Base-by-base conservation (phyloP, 164 flowering plant species). In the Vitis rotundifolia region DNA sequence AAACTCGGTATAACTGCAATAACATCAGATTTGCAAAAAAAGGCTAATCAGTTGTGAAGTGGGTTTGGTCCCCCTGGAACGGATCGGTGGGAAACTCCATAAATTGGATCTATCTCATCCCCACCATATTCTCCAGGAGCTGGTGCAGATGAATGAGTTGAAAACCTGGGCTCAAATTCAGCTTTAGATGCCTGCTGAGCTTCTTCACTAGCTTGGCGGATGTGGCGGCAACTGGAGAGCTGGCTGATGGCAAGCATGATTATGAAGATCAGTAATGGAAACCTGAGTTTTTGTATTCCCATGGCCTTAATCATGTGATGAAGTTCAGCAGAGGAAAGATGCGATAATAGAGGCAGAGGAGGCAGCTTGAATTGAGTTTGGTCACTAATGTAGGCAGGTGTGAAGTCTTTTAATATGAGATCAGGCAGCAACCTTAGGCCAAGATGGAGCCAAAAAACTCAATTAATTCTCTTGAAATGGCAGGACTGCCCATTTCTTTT, bases 1-100 rank as follows among this genome's bases (percentile, higher is more conserved):
- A 6, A 73, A 63, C 49, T 66, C 63, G 67, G 55, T 77, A 63
- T 49, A 29, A 52, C 49, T 28, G 49, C 64, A 22, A 64, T 26
- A 18, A 18, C n/a, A 64, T 50, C 26, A 64, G 13, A 19, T 9
- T n/a, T 12, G 7, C 11, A 15, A 22, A 22, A 37, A 69, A 54
- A 37, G 44, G 54, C 75, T 28, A 47, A 72, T 82, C 75, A 81
- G 57, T 87, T 85, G 64, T 87, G 90, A 61, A 77, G 78, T 2
- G 83, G 83, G 63, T 74, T 77, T 13, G 83, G 80, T 49, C 80
- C 80, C 10, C 55, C 72, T 7, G 80, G 83, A 68, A 77, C 77
- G 10, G 12, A 26, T 70, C 77, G 58, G 9, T 64, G 59, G 0
- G 82, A 76, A 66, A 68, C 77, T 12, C 75, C 79, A 55, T 70